These are phyloP conservation scores for Zymoseptoria brevis DNA, from an alignment of 2,329 filamentous ascomycete genomes.

Conservation along the genomic window DNA sequence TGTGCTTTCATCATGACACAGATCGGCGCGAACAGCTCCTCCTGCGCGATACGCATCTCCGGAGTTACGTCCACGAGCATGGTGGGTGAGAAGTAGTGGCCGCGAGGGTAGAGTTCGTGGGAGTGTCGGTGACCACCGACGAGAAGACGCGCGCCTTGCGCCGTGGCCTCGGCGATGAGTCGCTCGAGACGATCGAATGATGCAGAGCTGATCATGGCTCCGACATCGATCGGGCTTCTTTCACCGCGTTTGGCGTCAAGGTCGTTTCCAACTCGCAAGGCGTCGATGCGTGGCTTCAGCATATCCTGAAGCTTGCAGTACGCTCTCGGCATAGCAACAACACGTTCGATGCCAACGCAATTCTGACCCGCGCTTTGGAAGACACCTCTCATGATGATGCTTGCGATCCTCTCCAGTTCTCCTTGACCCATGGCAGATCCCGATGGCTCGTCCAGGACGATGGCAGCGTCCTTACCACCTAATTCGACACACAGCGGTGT, in stretches of 20 bases:
- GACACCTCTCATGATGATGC: slow-evolving; percentile 80
- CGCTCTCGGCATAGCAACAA: slow-evolving; percentile 69
- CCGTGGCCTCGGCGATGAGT: slow-evolving; percentile 69
- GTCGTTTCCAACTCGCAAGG: slow-evolving; percentile 66
- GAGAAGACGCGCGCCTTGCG: slow-evolving; percentile 69
- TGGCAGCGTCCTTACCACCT: slow-evolving; percentile 87
- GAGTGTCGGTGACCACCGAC: slow-evolving; percentile 64
- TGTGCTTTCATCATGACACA: slow-evolving; percentile 74
- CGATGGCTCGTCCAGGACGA: slow-evolving; percentile 72
- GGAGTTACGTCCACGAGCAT: slow-evolving; percentile 82
- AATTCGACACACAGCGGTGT: slow-evolving; percentile 85
- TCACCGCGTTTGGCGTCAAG: slow-evolving; percentile 42
- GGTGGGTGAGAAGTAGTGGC: slow-evolving; percentile 89
- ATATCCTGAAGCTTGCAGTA: slow-evolving; percentile 65
- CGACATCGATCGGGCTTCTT: slow-evolving; percentile 59
- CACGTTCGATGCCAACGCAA: slow-evolving; percentile 92
- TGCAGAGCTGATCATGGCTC: slow-evolving; percentile 77
- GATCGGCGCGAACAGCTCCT: slow-evolving; percentile 88
- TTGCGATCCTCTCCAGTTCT: slow-evolving; percentile 62
- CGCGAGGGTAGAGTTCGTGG: slow-evolving; percentile 66
- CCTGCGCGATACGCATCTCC: slow-evolving; percentile 76
- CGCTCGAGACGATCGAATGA: slow-evolving; percentile 68
- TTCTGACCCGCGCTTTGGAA: slow-evolving; percentile 97
- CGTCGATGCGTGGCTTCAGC: slow-evolving; percentile 65
- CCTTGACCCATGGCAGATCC: slow-evolving; percentile 37